Evolutionary conservation across 2,329 filamentous ascomycete species (phyloP), one percentile per base, ranked within the genome.

Genomic region (Ceratocystis papillata): DNA sequence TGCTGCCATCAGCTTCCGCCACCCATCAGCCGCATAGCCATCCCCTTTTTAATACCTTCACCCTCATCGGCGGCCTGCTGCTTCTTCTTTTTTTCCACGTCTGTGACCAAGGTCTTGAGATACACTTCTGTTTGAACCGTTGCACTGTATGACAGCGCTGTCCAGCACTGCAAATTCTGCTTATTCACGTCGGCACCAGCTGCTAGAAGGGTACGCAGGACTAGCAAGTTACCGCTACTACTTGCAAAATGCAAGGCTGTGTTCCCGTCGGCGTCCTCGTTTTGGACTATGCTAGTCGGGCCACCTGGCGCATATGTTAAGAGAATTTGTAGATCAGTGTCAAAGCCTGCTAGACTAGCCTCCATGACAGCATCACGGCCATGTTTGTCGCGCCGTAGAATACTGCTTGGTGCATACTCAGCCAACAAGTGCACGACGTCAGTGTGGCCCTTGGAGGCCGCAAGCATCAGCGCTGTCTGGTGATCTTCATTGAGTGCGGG

Each of bases 241-340:
- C 86, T 90, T 12, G 91, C 91, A 76, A 94, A 91, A 76, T 96
- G 90, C 55, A 96, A 78, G 0, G 90, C 88, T 1, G 90, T 95
- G 73, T 95, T 94, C n/a, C 90, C 90, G 67, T 87, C 82, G 1
- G 80, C 72, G 72, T 96, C 90, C 3, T 80, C 78, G 37, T 80
- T 77, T 59, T 79, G 78, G 5, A 88, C 80, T 2, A 82, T 81
- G 0, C 77, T 77, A 25, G 75, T 74, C 0, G 81, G 77, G 15
- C 82, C 82, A n/a, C 76, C 76, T 6, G 83, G 83, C 0, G 79
- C 80, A 70, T 81, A 85, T 0, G 84, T 87, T 63, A 87, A 75
- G 37, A 87, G 77, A 65, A 87, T 80, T 73, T 87, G 84, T n/a
- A 87, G 74, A 5, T 81, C 80, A 0, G 84, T 87, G 69, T 87